These are phyloP conservation scores for Crassisporium funariophilum DNA, from an alignment of 768 basidiomycete genomes.

Conservation along the genomic window DNA sequence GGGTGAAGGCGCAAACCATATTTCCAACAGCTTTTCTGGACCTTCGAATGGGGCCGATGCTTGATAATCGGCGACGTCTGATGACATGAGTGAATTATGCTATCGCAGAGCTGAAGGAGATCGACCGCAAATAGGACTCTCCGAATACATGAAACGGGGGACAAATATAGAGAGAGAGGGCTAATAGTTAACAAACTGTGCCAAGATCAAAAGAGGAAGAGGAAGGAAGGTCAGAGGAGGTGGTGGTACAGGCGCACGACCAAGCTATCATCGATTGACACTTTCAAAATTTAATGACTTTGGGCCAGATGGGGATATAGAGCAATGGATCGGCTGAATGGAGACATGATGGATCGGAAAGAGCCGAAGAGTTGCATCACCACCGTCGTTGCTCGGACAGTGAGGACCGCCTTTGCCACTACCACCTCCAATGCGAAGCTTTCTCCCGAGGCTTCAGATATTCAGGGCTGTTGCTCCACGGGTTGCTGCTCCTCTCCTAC, in stretches of 20 bases:
- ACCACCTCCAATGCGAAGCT: slow-evolving; percentile 35
- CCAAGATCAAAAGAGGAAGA: background rate
- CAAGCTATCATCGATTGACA: slow-evolving; percentile 6
- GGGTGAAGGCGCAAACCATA: slow-evolving; percentile 92
- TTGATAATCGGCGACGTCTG: slow-evolving; percentile 34
- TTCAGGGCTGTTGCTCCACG: slow-evolving; percentile 48
- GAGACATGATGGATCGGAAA: too few relatives aligned
- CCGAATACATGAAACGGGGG: slow-evolving; percentile 47
- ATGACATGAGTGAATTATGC: slow-evolving; percentile 42
- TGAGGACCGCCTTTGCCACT: background rate
- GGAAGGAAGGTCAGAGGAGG: background rate
- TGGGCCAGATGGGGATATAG: slow-evolving; percentile 19
- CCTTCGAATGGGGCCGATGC: slow-evolving; percentile 78
- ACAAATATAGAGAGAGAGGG: slow-evolving; percentile 13
- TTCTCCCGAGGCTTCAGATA: slow-evolving; percentile 47
- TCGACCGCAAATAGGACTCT: slow-evolving; percentile 23
- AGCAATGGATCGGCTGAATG: too few relatives aligned
- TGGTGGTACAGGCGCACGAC: background rate
- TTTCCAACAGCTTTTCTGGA: slow-evolving; percentile 93
- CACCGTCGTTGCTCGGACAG: background rate
- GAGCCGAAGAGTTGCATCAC: background rate
- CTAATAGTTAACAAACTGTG: slow-evolving; percentile 4
- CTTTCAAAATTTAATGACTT: slow-evolving; percentile 13
- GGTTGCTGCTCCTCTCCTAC: slow-evolving; percentile 50
- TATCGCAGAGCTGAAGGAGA: slow-evolving; percentile 47